These are phyloP conservation scores for Xylariaceae sp. DNA, from an alignment of 2,329 filamentous ascomycete genomes.

Conservation along the genomic window DNA sequence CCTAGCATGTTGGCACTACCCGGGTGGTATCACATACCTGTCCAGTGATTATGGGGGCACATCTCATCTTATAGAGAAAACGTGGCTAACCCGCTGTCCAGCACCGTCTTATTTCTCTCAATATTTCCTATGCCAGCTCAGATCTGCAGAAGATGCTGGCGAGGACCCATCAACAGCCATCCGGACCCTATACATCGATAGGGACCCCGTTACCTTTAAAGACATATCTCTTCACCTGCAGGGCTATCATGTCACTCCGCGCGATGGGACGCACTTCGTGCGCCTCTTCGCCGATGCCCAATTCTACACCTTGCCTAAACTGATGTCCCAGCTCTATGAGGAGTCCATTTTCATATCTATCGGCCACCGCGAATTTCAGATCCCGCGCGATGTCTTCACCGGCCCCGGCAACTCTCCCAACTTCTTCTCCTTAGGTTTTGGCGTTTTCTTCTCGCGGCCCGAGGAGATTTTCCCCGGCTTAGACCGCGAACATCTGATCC, in stretches of 20 bases:
- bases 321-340: conserved; percentile 89
- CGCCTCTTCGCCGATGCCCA: conserved; percentile 92
- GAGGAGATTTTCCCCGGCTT: conserved; percentile 85
- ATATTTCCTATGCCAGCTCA: conserved; percentile 85
- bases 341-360: conserved; percentile 92
- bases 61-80: conserved; percentile 5
- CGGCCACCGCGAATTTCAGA: conserved; percentile 83
- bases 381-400: conserved; percentile 84
- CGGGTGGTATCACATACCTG: not conserved
- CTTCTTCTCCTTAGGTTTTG: conserved; percentile 91
- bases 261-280: conserved; percentile 85
- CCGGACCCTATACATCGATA: conserved; percentile 90
- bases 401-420: conserved; percentile 90
- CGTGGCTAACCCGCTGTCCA: conserved; percentile 42
- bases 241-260: conserved; percentile 83
- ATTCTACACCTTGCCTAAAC: conserved; percentile 86
- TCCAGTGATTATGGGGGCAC: not conserved
- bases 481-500: conserved; percentile 74
- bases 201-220: conserved; percentile 84
- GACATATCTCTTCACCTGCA: conserved; percentile 91
- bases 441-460: conserved; percentile 80
- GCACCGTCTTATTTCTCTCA: conserved; percentile 96
- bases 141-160: conserved; percentile 61
- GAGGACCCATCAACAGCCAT: conserved; percentile 55
- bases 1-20: conserved; percentile 1